phyloP scores from a whole-genome alignment of 768 basidiomycete genomes.

The Serendipita vermifera region DNA sequence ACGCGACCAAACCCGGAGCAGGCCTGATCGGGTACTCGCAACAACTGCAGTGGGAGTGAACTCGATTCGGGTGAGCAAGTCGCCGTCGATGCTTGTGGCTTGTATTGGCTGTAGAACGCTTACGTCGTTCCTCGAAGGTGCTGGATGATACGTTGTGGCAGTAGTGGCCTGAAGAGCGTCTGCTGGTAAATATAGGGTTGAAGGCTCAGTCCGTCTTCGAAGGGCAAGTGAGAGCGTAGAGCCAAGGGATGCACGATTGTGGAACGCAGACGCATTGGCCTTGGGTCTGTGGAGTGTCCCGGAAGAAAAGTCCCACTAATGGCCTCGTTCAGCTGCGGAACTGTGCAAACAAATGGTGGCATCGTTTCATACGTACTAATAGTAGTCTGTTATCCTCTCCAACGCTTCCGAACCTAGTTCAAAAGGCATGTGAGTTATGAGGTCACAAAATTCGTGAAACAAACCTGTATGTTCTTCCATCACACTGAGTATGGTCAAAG shows the following conservation, averaged over 20 bases:
- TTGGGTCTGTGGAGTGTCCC: conserved; percentile 85
- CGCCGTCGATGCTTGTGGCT: conserved; percentile 72
- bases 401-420: conserved; percentile 71
- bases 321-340: no score
- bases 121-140: conserved; percentile 82
- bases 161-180: conserved; percentile 27
- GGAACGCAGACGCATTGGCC: conserved; percentile 49
- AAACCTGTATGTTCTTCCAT: conserved; percentile 73
- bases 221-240: conserved; percentile 64
- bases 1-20: conserved; percentile 60
- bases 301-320: conserved; percentile 94
- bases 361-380: conserved; percentile 39
- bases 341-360: conserved; percentile 12
- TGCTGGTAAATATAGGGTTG: conserved; percentile 41
- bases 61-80: conserved; percentile 57
- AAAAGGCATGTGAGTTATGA: not conserved
- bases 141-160: conserved; percentile 59
- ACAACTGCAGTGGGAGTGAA: conserved; percentile 71
- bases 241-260: conserved; percentile 64
- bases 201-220: conserved; percentile 43
- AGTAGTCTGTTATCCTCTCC: conserved; percentile 95
- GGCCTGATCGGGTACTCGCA: conserved; percentile 63
- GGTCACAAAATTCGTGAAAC: not conserved
- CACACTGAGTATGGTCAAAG: conserved; percentile 81
- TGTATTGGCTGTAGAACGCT: conserved; percentile 82